Base-by-base conservation (phyloP, 495 filamentous ascomycete species). In the Aspergillus nanangensis region DNA sequence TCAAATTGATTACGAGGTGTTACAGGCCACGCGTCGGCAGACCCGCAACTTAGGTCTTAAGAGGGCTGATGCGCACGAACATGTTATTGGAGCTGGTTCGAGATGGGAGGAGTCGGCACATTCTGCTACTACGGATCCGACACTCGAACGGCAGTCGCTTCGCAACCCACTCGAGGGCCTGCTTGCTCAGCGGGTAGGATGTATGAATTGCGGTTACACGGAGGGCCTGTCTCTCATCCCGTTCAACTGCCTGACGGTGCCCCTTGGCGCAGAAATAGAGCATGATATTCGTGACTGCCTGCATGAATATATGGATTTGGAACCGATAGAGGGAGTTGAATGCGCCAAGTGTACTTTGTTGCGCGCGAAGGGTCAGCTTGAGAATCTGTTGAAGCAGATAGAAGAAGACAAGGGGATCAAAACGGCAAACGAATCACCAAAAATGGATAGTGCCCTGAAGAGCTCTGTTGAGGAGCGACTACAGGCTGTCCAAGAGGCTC, bases 191-290 rank as follows among this genome's bases (percentile, higher is more conserved):
- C 74, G 93, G 23, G 92, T 97, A 3, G 88, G 87, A 1, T 99
- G 94, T 61, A 83, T 87, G 43, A 65, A 69, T 21, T 99, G 94
- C 60, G 88, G 90, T 10, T 87, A 84, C 63, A 88, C 88, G 1
- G 88, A 95, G 53, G 88, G 89, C 2, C 72, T 97, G 24, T 86
- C 83, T 9, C 75, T 96, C 54, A 91, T 88, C 32, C 89, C 90
- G 0, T 97, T 96, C 73, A 96, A 94, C 53, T 96, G 89, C 60
- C 67, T 99, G 41, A 96, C 94, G 5, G 79, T 99, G 0, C 86
- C 80, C 27, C 76, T 96, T 0, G 85, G 81, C 5, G 55, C 59
- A 25, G 69, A 69, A 13, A 64, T 51, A 31, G 62, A 71, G 40
- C 84, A 85, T 51, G 77, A 85, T 50, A 57, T 99, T 1, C 76